A percentile compares a stretch with the other conserved stretches of the same genome.
Conservation (phyloP, 768 basidiomycete genomes). For the Tulasnella sp. region DNA sequence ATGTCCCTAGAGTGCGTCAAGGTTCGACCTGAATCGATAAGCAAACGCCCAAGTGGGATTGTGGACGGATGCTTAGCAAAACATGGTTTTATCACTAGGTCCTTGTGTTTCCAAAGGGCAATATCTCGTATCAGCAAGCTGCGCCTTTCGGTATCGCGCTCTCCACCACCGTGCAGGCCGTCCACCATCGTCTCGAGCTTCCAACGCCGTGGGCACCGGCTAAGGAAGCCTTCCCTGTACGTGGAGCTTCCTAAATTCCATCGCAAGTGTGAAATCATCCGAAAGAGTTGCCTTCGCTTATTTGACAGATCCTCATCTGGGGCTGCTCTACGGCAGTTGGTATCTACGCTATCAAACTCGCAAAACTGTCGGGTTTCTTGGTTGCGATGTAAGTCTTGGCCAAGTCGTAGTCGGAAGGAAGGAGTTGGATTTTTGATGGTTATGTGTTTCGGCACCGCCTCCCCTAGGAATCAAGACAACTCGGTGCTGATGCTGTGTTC, state of each 20-base stretch:
- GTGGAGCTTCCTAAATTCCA: background rate
- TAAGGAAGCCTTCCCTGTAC: constrained; percentile 10
- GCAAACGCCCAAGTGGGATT: background rate
- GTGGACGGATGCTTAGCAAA: background rate
- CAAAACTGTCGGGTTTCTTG: constrained; percentile 34
- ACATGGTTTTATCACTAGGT: constrained; percentile 7
- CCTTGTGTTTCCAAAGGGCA: constrained; percentile 17
- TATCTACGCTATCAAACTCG: constrained; percentile 33
- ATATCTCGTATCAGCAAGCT: constrained; percentile 20
- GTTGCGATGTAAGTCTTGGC: constrained; percentile 28
- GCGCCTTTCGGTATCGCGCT: constrained; percentile 22
- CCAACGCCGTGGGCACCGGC: constrained; percentile 15
- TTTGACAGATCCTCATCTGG: constrained; percentile 19
- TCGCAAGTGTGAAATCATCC: background rate
- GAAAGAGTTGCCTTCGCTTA: background rate
- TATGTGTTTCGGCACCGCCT: constrained; percentile 27
- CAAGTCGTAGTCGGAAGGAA: background rate
- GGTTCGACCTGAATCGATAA: constrained; percentile 15
- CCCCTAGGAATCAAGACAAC: constrained; percentile 29
- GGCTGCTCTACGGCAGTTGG: constrained; percentile 24
- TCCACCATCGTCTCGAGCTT: constrained; percentile 16
- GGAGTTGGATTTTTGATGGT: background rate
- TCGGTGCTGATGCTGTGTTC: constrained; percentile 37
- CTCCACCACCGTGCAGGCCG: constrained; percentile 20
- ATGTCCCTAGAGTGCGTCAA: constrained; percentile 19